Conservation (phyloP, 1,139 yeast genomes). For the Hansenula sp. region DNA sequence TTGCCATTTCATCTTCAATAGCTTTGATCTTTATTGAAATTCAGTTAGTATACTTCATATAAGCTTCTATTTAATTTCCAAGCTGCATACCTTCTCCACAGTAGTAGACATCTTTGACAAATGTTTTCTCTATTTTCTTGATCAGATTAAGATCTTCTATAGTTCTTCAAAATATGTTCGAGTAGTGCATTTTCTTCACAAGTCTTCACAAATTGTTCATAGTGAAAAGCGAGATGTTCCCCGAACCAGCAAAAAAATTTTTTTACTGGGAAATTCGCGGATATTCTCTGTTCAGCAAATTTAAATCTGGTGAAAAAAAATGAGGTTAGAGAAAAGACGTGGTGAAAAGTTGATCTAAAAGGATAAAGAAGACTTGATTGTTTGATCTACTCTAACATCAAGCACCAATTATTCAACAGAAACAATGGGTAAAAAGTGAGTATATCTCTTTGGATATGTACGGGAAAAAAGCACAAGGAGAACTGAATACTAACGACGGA, state of each 20-base stretch:
- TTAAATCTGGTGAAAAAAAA: not conserved
- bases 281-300: not conserved
- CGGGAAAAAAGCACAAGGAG: too few relatives aligned
- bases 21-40: constrained; percentile 82
- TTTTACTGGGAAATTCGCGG: not conserved
- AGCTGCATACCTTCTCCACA: constrained; percentile 17
- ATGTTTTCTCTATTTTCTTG: not conserved
- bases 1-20: constrained; percentile 93
- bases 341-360: constrained; percentile 1
- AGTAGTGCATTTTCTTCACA: not conserved
- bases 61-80: too few relatives aligned
- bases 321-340: constrained; percentile 6
- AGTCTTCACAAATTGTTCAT: not conserved
- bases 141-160: too few relatives aligned
- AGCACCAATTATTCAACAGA: too few relatives aligned
- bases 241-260: constrained; percentile 1
- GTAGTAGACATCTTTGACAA: constrained; percentile 17
- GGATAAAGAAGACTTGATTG: too few relatives aligned
- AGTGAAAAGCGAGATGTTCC: not conserved
- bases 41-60: constrained; percentile 37
- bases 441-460: not conserved
- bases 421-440: constrained; percentile 22
- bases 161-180: not conserved
- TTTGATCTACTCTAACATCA: not conserved
- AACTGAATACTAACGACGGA: not conserved